phyloP scores from a whole-genome alignment of 768 basidiomycete species.

The Leccinum uliginosum region DNA sequence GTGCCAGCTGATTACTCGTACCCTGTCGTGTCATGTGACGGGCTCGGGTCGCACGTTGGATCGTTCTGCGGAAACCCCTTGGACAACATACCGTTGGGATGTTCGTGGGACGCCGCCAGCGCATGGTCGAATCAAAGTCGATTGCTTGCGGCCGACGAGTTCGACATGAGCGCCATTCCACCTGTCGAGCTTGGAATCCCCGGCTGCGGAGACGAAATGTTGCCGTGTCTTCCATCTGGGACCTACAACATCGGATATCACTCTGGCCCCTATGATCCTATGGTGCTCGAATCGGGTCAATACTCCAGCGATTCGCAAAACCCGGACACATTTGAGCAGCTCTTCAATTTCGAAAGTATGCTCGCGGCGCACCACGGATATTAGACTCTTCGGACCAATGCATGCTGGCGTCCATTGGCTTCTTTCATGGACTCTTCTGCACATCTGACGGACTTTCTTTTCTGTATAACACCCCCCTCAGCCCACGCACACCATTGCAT shows the following conservation, averaged over 20 bases:
- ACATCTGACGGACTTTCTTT: slow-evolving; percentile 25
- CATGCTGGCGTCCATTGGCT: slow-evolving; percentile 35
- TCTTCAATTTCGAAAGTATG: slow-evolving; percentile 37
- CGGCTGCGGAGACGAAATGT: slow-evolving; percentile 36
- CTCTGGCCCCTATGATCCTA: slow-evolving; percentile 22
- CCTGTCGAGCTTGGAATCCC: slow-evolving; percentile 57
- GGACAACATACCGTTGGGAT: slow-evolving; percentile 27
- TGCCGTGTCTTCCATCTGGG: slow-evolving; percentile 9
- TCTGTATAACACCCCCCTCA: slow-evolving; percentile 28
- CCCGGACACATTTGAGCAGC: slow-evolving; percentile 33
- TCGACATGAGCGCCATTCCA: slow-evolving; percentile 62
- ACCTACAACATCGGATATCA: slow-evolving; percentile 21
- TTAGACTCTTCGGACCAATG: slow-evolving; percentile 30
- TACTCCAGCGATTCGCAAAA: slow-evolving; percentile 27
- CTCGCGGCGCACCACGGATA: slow-evolving; percentile 29
- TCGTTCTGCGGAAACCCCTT: slow-evolving; percentile 20
- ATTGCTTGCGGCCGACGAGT: slow-evolving; percentile 55
- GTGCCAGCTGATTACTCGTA: slow-evolving; percentile 19
- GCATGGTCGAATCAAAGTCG: slow-evolving; percentile 35
- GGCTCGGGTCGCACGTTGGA: slow-evolving; percentile 2
- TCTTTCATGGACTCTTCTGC: slow-evolving; percentile 22
- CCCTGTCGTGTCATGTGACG: slow-evolving; percentile 16
- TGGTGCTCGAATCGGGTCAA: slow-evolving; percentile 29
- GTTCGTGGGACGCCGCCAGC: slow-evolving; percentile 29
- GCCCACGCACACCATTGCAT: slow-evolving; percentile 18